phyloP scores from a whole-genome alignment of 805 yeast genomes.

The Ogataea trehalophila region DNA sequence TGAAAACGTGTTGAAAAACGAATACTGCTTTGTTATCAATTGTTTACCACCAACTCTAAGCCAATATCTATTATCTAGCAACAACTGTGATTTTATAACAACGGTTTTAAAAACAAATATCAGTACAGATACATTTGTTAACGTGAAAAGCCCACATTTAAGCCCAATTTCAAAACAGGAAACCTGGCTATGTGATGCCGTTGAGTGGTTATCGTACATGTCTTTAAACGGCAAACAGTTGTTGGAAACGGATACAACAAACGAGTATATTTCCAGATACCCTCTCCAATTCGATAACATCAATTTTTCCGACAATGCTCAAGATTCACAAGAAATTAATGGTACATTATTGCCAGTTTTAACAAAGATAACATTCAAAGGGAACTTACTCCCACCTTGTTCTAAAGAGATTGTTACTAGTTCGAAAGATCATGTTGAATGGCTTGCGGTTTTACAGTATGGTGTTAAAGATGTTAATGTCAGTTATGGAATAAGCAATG shows the following conservation, averaged over 20 bases:
- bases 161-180: slow-evolving; percentile 13
- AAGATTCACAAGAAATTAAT: too few relatives aligned
- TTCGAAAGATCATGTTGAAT: slow-evolving; percentile 1
- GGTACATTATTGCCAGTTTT: too few relatives aligned
- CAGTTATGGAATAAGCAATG: slow-evolving; percentile 21
- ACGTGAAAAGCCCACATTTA: slow-evolving; percentile 16
- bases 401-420: too few relatives aligned
- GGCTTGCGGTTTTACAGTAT: slow-evolving; percentile 23
- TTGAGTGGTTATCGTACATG: slow-evolving; percentile 31
- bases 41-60: too few relatives aligned
- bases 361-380: slow-evolving; percentile 7
- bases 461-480: slow-evolving; percentile 28
- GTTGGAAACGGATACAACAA: slow-evolving; percentile 13
- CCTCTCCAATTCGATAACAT: slow-evolving; percentile 8
- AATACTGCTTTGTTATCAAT: neutral
- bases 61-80: neutral
- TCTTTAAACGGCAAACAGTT: slow-evolving; percentile 24
- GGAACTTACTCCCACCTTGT: slow-evolving; percentile 15
- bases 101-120: neutral
- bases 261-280: slow-evolving; percentile 24
- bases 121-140: slow-evolving; percentile 5
- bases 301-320: too few relatives aligned
- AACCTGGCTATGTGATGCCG: slow-evolving; percentile 16
- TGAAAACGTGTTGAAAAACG: slow-evolving; percentile 16
- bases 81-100: neutral